Percentiles rank a stretch among this genome's conserved stretches.
phyloP scores from a whole-genome alignment of 2,329 filamentous ascomycete genomes.

The Aspergillus sp. region DNA sequence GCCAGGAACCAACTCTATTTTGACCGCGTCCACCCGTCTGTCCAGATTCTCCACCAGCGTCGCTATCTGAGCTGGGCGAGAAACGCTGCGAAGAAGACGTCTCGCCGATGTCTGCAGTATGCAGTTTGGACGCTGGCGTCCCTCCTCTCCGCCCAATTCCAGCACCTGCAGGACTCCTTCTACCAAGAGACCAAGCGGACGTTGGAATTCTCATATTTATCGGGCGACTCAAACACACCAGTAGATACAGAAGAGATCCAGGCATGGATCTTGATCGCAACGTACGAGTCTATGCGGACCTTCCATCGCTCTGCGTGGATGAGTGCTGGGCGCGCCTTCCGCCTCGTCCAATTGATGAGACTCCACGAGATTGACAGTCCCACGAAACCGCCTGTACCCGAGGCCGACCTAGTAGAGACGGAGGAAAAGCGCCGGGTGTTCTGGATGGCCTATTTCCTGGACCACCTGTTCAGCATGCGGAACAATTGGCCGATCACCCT shows the following conservation, averaged over 20 bases:
- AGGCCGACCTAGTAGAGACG: conserved; percentile 20
- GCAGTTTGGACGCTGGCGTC: conserved; percentile 40
- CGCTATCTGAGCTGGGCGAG: conserved; percentile 19
- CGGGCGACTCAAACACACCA: too few species aligned
- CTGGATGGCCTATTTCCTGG: conserved; percentile 39
- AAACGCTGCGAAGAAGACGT: neutral
- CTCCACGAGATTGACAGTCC: conserved; percentile 27
- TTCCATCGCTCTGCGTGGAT: conserved; percentile 28
- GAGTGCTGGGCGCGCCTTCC: conserved; percentile 29
- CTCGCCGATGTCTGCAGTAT: conserved; percentile 17
- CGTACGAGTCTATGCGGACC: conserved; percentile 12
- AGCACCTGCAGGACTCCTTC: neutral
- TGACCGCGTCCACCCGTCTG: conserved; percentile 20
- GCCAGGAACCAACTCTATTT: conserved; percentile 24
- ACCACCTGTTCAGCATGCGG: conserved; percentile 30
- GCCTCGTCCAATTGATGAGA: conserved; percentile 30
- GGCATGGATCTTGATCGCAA: conserved; percentile 8
- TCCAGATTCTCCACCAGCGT: conserved; percentile 19
- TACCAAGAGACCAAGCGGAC: neutral
- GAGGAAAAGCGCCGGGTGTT: conserved; percentile 36
- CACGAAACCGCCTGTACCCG: neutral
- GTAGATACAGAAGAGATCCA: conserved; percentile 13
- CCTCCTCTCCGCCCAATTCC: conserved; percentile 13
- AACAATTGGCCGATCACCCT: conserved; percentile 28
- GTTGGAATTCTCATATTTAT: too few species aligned